A percentile compares a stretch with the other conserved stretches of the same genome.
Evolutionary conservation across 495 filamentous ascomycete genomes (phyloP).

Genomic region (Darksidea phi): DNA sequence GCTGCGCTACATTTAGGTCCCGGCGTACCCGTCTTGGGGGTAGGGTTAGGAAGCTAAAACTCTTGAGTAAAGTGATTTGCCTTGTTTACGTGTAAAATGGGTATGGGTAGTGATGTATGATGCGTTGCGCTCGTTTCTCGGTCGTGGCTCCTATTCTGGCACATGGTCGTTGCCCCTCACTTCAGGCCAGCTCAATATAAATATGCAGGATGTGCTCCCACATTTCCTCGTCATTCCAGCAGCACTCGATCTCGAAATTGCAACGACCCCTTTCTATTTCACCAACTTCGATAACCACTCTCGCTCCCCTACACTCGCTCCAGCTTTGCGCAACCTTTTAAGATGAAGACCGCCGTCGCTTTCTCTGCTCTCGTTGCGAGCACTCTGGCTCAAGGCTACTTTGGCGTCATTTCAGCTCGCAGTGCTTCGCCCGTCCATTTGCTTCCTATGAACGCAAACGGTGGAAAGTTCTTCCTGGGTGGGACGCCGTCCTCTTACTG

Average conservation of each 20-base stretch:
- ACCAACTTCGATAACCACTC: slow-evolving; percentile 1
- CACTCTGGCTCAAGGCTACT: slow-evolving; percentile 24
- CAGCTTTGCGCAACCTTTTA: slow-evolving; percentile 1
- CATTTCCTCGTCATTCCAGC: neutral
- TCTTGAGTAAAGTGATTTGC: no score
- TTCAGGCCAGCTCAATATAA: neutral
- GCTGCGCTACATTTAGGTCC: no score
- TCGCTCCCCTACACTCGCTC: slow-evolving; percentile 31
- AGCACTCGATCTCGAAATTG: neutral
- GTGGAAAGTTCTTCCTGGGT: slow-evolving; percentile 29
- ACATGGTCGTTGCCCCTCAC: neutral
- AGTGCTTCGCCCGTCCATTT: slow-evolving; percentile 26
- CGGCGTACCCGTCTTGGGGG: no score
- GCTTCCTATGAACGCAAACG: slow-evolving; percentile 14
- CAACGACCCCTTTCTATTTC: neutral
- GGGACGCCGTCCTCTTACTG: slow-evolving; percentile 21
- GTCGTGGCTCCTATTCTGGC: neutral
- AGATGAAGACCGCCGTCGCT: slow-evolving; percentile 24
- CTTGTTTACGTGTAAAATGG: no score
- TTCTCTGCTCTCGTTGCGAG: slow-evolving; percentile 24
- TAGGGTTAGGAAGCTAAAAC: no score
- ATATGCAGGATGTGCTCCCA: no score
- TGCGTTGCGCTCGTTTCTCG: neutral
- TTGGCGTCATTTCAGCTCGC: slow-evolving; percentile 25
- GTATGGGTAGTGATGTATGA: no score